A percentile compares a stretch with the other conserved stretches of the same genome.
Evolutionary conservation across 805 yeast species (phyloP).

Genomic region (Hyphopichia homilentoma): DNA sequence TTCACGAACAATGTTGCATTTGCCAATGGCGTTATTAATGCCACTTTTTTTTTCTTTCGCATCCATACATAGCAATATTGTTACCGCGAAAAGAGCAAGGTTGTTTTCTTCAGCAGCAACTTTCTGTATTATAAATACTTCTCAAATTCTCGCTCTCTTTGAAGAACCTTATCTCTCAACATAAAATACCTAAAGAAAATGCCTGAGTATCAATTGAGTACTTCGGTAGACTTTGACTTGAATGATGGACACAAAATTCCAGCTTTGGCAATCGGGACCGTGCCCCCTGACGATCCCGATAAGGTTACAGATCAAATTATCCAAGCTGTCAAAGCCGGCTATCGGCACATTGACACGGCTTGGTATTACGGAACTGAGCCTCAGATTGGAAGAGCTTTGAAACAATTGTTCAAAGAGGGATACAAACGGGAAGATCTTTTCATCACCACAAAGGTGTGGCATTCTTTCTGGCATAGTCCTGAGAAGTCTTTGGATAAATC

Average conservation of each 20-base stretch:
- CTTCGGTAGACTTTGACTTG: conserved; percentile 41
- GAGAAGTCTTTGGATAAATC: conserved; percentile 39
- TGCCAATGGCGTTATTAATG: too few relatives aligned
- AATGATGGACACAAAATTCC: conserved; percentile 62
- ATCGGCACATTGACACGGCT: conserved; percentile 51
- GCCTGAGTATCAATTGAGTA: conserved; percentile 16
- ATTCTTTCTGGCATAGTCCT: conserved; percentile 38
- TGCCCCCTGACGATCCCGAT: conserved; percentile 25
- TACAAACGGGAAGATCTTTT: conserved; percentile 43
- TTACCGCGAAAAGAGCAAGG: too few relatives aligned
- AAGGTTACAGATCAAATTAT: conserved; percentile 31
- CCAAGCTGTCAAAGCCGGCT: conserved; percentile 41
- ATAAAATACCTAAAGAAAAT: too few relatives aligned
- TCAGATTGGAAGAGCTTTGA: conserved; percentile 42
- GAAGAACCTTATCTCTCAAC: too few relatives aligned
- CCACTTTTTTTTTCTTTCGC: too few relatives aligned
- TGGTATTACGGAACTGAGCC: conserved; percentile 46
- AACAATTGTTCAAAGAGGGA: conserved; percentile 47
- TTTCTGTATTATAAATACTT: too few relatives aligned
- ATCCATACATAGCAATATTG: too few relatives aligned
- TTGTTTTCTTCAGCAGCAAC: too few relatives aligned
- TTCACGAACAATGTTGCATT: too few relatives aligned
- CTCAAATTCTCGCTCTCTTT: too few relatives aligned
- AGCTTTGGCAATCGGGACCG: conserved; percentile 62
- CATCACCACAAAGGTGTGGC: conserved; percentile 42